Evolutionary conservation across 2,329 filamentous ascomycete genomes (phyloP), one percentile per base, ranked within the genome.

Genomic region (Lizonia empirigonia): DNA sequence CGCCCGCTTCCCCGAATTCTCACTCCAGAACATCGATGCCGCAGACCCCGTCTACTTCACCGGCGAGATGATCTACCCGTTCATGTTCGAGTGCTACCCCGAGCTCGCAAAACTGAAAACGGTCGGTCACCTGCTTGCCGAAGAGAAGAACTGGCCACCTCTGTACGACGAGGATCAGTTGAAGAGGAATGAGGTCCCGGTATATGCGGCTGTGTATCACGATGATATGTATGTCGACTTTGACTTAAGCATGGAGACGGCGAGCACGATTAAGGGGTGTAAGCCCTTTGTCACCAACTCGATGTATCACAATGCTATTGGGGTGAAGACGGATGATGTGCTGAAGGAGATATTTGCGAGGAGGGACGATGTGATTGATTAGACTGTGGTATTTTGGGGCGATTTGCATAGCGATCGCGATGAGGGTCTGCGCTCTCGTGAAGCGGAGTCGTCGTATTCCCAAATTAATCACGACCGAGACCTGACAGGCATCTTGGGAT

Each of bases 151-250:
- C 55, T 97, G 93, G 92, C 83, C 87, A 2, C 75, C 78, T 0
- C 78, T 97, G 4, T 97, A 96, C 70, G 84, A 96, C 65, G 78
- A 84, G 55, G 82, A 83, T 44, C 87, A 89, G 71, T 78, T 97
- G 38, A 81, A 80, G 15, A 82, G 80, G 63, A 97, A 97, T 64
- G 80, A 86, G 51, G 90, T 97, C 0, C 92, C 93, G 0, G 85
- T 96, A 0, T 97, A 94, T 66, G 88, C 91, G 1, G 90, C 89
- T 1, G 88, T 85, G 2, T 97, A 89, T 62, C 72, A 90, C 4
- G 88, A 96, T 56, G 91, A 96, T 69, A 94, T 97, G 89, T 97
- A 95, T 65, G 92, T 97, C 23, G 89, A 95, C 66, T 89, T 84
- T 60, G 84, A 84, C 6, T 76, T 91, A 46, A 88, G 89, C 7